Conservation (phyloP, 1,284 basidiomycete species). For the Sutorius eximius region DNA sequence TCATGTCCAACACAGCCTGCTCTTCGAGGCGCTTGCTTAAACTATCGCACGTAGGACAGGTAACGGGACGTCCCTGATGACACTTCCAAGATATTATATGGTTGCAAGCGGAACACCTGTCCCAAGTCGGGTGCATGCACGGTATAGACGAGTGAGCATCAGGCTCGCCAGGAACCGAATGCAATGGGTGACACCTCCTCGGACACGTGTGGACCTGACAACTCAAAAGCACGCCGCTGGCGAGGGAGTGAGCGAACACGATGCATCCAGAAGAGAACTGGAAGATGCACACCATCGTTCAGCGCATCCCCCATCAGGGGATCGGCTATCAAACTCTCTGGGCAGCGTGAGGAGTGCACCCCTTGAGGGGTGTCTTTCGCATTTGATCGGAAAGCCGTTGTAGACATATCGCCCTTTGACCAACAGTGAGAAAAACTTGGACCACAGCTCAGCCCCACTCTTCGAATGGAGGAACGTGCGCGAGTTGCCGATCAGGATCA, state of each 20-base stretch:
- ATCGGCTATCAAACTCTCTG: constrained; percentile 49
- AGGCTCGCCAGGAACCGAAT: constrained; percentile 27
- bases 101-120: constrained; percentile 36
- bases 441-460: constrained; percentile 54
- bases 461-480: constrained; percentile 55
- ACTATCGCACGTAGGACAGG: constrained; percentile 35
- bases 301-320: constrained; percentile 62
- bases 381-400: constrained; percentile 56
- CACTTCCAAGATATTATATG: constrained; percentile 41
- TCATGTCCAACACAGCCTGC: constrained; percentile 32
- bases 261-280: not conserved
- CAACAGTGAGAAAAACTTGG: constrained; percentile 45
- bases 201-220: constrained; percentile 53
- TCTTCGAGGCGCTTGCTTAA: constrained; percentile 34
- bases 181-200: constrained; percentile 51
- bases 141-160: constrained; percentile 48
- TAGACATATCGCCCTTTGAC: constrained; percentile 46
- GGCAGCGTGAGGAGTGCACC: constrained; percentile 39
- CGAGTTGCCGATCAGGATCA: constrained; percentile 36
- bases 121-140: constrained; percentile 36
- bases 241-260: not conserved
- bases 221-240: constrained; percentile 44
- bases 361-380: constrained; percentile 51
- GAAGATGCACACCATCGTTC: constrained; percentile 49
- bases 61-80: constrained; percentile 31